Percentiles rank a stretch among this genome's conserved stretches.
Evolutionary conservation across 2,329 filamentous ascomycete species (phyloP).

Genomic region (Metarhizium robertsii): DNA sequence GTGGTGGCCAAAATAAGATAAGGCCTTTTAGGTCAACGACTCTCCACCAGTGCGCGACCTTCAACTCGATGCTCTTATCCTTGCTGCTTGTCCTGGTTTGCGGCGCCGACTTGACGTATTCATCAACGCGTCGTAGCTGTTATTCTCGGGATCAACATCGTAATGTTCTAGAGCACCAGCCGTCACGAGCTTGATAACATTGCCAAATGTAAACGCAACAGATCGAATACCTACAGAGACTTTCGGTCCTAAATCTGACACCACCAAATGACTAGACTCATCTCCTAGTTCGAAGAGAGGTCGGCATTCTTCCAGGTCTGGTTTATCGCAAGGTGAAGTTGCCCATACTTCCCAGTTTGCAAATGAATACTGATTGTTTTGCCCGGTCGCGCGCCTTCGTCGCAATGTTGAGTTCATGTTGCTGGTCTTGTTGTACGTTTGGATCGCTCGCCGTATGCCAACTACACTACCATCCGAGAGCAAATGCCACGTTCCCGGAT

Average conservation of each 20-base stretch:
- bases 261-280: conserved; percentile 47
- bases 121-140: conserved; percentile 19
- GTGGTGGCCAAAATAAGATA: no score
- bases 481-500: conserved; percentile 57
- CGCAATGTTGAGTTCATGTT: not conserved
- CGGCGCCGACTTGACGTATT: conserved; percentile 30
- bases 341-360: conserved; percentile 46
- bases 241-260: conserved; percentile 57
- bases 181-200: conserved; percentile 61
- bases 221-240: conserved; percentile 52
- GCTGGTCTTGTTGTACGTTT: not conserved
- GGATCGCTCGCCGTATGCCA: conserved; percentile 45
- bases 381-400: not conserved
- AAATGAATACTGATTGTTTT: not conserved
- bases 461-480: conserved; percentile 51
- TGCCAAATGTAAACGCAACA: conserved; percentile 62
- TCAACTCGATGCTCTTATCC: conserved; percentile 9
- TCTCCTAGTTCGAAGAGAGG: conserved; percentile 33
- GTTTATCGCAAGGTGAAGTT: conserved; percentile 34
- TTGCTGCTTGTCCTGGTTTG: conserved; percentile 18
- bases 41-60: not conserved
- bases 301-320: conserved; percentile 34
- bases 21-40: not conserved
- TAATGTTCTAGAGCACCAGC: conserved; percentile 55
- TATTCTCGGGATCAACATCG: conserved; percentile 29